These are phyloP conservation scores for Phytophthora sp. DNA, from an alignment of 352 stramenopile species.

Conservation along the genomic window DNA sequence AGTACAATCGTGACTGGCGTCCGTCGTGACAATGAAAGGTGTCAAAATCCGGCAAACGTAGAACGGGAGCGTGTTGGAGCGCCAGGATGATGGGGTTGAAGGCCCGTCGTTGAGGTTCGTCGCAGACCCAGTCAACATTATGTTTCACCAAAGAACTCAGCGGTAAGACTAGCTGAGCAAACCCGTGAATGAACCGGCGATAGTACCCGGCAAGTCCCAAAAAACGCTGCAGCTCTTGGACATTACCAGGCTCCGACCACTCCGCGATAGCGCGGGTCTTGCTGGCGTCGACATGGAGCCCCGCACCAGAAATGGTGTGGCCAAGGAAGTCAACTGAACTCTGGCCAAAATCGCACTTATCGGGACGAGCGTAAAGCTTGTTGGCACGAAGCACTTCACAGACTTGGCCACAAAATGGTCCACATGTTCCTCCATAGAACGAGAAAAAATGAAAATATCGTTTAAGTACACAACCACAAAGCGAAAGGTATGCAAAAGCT, in stretches of 20 bases:
- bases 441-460: background rate
- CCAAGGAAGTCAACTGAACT: constrained; percentile 25
- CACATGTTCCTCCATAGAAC: background rate
- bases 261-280: constrained; percentile 35
- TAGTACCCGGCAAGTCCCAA: constrained; percentile 34
- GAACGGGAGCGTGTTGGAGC: constrained; percentile 28
- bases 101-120: background rate
- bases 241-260: background rate
- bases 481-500: background rate
- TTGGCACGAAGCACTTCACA: constrained; percentile 32
- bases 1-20: constrained; percentile 27
- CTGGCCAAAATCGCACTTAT: constrained; percentile 35
- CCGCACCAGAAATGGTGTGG: constrained; percentile 25
- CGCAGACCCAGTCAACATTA: constrained; percentile 16
- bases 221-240: constrained; percentile 33
- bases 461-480: background rate
- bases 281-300: constrained; percentile 19
- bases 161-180: constrained; percentile 19
- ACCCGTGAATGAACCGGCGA: constrained; percentile 34
- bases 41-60: constrained; percentile 28
- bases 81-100: constrained; percentile 21
- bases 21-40: constrained; percentile 38
- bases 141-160: constrained; percentile 32
- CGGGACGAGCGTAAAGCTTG: constrained; percentile 15
- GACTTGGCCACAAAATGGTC: background rate